phyloP scores from a whole-genome alignment of 345 rosid species.

The Tarenaya hassleriana region DNA sequence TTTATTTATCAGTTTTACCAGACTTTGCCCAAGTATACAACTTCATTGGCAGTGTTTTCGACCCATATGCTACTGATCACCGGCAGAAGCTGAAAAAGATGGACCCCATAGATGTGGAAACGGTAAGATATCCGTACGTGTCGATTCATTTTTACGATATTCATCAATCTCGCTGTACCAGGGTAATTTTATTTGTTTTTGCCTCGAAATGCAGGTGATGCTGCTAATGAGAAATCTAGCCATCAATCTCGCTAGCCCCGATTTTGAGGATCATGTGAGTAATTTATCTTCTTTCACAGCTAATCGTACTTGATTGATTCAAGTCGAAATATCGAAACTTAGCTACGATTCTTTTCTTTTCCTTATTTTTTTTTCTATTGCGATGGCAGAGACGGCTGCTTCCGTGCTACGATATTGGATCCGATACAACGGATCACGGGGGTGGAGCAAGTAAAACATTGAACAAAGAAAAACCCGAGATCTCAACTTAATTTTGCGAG shows the following conservation, averaged over 20 bases:
- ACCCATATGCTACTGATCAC: conserved; percentile 60
- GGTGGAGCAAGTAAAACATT: conserved; percentile 29
- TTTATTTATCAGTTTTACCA: conserved; percentile 61
- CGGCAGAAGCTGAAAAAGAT: conserved; percentile 75
- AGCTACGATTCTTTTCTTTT: background rate
- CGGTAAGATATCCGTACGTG: conserved; percentile 37
- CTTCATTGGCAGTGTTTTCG: conserved; percentile 85
- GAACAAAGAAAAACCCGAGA: conserved; percentile 27
- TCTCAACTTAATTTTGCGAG: conserved; percentile 30
- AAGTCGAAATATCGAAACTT: background rate
- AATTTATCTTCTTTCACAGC: conserved; percentile 18
- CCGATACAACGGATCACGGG: conserved; percentile 26
- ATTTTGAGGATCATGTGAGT: conserved; percentile 92
- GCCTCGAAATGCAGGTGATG: conserved; percentile 61
- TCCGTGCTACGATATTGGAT: conserved; percentile 53
- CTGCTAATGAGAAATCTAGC: conserved; percentile 92
- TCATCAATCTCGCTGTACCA: background rate
- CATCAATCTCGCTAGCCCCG: conserved; percentile 75
- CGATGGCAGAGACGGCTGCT: conserved; percentile 74
- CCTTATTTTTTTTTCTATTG: no score
- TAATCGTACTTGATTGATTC: background rate
- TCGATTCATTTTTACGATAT: background rate
- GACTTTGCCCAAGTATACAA: conserved; percentile 79
- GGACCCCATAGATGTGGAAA: conserved; percentile 90
- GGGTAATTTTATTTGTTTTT: conserved; percentile 12